phyloP scores from a whole-genome alignment of 805 yeast genomes.

The Kluyveromyces aestuarii region DNA sequence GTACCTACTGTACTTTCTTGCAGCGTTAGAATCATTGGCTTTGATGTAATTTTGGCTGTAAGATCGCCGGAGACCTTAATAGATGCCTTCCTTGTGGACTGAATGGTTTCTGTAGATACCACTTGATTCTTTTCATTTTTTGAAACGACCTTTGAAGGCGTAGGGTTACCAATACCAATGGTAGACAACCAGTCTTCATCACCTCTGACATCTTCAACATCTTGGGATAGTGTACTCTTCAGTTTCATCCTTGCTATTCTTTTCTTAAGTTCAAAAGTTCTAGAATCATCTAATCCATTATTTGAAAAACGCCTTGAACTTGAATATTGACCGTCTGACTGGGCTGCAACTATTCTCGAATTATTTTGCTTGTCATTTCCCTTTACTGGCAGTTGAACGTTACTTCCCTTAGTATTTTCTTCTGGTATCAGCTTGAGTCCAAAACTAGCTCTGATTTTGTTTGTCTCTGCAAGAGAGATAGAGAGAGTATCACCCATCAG shows the following conservation, averaged over 20 bases:
- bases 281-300: neutral
- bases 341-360: neutral
- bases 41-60: conserved; percentile 29
- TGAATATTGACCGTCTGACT: neutral
- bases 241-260: neutral
- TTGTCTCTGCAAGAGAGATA: conserved; percentile 36
- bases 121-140: neutral
- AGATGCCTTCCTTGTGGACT: conserved; percentile 22
- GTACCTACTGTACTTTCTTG: conserved; percentile 33
- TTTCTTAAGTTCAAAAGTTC: conserved; percentile 3
- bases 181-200: conserved; percentile 17
- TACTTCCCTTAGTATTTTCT: neutral
- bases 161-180: conserved; percentile 20
- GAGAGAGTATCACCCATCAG: conserved; percentile 15
- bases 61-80: conserved; percentile 44
- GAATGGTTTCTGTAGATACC: conserved; percentile 12
- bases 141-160: conserved; percentile 2
- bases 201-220: conserved; percentile 1
- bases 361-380: neutral
- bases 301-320: neutral
- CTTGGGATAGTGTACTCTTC: neutral
- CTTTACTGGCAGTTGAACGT: neutral
- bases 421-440: conserved; percentile 34
- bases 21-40: conserved; percentile 45
- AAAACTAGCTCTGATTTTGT: conserved; percentile 29